phyloP scores from a whole-genome alignment of 2,329 filamentous ascomycete genomes.

The Chrysoporthe austroafricana region DNA sequence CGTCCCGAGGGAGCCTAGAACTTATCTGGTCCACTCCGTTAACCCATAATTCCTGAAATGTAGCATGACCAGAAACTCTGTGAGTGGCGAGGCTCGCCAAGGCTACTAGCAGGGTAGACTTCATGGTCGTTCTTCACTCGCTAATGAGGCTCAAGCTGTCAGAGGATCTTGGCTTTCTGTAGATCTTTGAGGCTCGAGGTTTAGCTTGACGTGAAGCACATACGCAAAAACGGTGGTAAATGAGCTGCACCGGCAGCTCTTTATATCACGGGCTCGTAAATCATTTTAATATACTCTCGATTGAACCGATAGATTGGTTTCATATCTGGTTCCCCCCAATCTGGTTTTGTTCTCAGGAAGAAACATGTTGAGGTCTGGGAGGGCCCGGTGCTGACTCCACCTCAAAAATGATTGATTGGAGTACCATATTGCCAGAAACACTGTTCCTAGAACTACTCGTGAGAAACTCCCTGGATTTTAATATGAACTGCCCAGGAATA shows the following conservation, averaged over 20 bases:
- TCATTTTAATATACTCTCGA: not conserved
- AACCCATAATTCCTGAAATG: slow-evolving; percentile 56
- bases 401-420: not conserved
- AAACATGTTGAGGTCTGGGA: not conserved
- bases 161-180: slow-evolving; percentile 12
- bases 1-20: slow-evolving; percentile 22
- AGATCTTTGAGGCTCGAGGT: slow-evolving; percentile 7
- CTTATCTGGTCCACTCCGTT: slow-evolving; percentile 47
- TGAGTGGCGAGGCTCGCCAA: slow-evolving; percentile 41
- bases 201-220: not conserved
- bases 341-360: not conserved
- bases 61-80: slow-evolving; percentile 50
- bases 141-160: slow-evolving; percentile 6
- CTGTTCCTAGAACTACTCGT: not conserved
- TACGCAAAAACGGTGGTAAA: too few species aligned
- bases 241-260: slow-evolving; percentile 5
- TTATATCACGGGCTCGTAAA: not conserved
- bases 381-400: not conserved
- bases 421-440: not conserved
- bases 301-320: not conserved
- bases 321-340: not conserved
- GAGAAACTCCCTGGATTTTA: slow-evolving; percentile 4
- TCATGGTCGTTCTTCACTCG: slow-evolving; percentile 37
- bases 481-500: slow-evolving; percentile 1
- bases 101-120: slow-evolving; percentile 38